These are phyloP conservation scores for Raddia guianensis DNA, from an alignment of 176 grass and related monocot species.

Conservation along the genomic window DNA sequence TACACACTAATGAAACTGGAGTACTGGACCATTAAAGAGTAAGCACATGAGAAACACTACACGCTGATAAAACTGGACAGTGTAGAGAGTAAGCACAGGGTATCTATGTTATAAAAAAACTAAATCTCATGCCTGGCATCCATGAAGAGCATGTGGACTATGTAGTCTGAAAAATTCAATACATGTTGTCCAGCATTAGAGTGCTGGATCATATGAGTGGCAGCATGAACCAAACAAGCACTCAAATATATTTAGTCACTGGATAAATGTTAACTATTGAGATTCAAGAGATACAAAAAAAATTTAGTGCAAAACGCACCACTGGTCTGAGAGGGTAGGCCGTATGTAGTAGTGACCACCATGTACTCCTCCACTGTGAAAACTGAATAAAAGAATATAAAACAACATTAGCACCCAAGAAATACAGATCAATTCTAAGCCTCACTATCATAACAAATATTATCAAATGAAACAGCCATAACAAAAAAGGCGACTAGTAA, in stretches of 20 bases:
- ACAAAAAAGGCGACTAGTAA: neutral
- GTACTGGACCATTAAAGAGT: too few species aligned
- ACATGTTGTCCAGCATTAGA: neutral
- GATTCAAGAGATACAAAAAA: constrained; percentile 11
- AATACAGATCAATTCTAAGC: constrained; percentile 15
- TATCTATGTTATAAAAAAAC: neutral
- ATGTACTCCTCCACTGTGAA: constrained; percentile 98
- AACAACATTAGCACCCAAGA: constrained; percentile 39
- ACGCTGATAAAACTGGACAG: neutral
- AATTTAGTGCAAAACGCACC: constrained; percentile 52
- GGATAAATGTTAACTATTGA: constrained; percentile 15
- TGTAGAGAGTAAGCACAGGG: neutral
- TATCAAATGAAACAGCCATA: neutral
- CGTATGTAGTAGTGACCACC: constrained; percentile 98
- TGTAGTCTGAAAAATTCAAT: neutral
- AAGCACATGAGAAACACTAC: neutral
- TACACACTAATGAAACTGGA: too few species aligned
- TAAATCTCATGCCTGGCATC: constrained; percentile 13
- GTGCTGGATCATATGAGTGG: neutral
- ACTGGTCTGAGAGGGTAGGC: constrained; percentile 84
- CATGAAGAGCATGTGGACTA: neutral
- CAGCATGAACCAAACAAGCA: constrained; percentile 24
- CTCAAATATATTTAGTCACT: constrained; percentile 18
- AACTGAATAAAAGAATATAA: constrained; percentile 61
- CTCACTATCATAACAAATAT: neutral